Percentiles rank a stretch among this genome's conserved stretches.
phyloP scores from a whole-genome alignment of 352 stramenopile genomes.

The Phytophthora fragariae region DNA sequence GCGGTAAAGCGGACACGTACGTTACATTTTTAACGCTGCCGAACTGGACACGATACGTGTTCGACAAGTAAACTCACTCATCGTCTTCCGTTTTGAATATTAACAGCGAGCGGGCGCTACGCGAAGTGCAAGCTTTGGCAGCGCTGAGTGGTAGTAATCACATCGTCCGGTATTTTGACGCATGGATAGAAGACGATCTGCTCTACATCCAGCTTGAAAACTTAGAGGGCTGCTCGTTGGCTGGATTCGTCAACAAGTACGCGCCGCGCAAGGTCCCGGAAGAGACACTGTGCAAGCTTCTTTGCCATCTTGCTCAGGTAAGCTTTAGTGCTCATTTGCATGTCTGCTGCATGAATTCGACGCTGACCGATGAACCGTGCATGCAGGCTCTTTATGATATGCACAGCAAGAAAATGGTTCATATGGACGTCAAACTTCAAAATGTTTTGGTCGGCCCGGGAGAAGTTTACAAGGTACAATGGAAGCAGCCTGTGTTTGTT shows the following conservation, averaged over 20 bases:
- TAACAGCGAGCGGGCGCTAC: constrained; percentile 71
- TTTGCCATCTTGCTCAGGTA: constrained; percentile 81
- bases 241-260: constrained; percentile 69
- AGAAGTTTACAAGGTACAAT: constrained; percentile 78
- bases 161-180: constrained; percentile 88
- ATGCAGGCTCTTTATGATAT: constrained; percentile 77
- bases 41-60: neutral
- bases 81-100: neutral
- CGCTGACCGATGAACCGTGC: neutral
- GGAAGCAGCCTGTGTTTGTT: constrained; percentile 1
- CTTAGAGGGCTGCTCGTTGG: constrained; percentile 71
- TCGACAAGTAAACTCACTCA: neutral
- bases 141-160: constrained; percentile 80
- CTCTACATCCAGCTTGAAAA: constrained; percentile 90
- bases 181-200: constrained; percentile 90
- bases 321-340: neutral
- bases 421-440: constrained; percentile 90
- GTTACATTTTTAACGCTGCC: constrained; percentile 20
- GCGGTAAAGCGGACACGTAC: constrained; percentile 85
- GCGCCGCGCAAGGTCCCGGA: constrained; percentile 76
- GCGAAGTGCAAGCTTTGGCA: constrained; percentile 86
- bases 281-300: constrained; percentile 72
- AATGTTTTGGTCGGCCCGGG: constrained; percentile 75
- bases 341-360: neutral
- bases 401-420: constrained; percentile 85